phyloP scores from a whole-genome alignment of 768 basidiomycete species.

The Lactarius evosmus region DNA sequence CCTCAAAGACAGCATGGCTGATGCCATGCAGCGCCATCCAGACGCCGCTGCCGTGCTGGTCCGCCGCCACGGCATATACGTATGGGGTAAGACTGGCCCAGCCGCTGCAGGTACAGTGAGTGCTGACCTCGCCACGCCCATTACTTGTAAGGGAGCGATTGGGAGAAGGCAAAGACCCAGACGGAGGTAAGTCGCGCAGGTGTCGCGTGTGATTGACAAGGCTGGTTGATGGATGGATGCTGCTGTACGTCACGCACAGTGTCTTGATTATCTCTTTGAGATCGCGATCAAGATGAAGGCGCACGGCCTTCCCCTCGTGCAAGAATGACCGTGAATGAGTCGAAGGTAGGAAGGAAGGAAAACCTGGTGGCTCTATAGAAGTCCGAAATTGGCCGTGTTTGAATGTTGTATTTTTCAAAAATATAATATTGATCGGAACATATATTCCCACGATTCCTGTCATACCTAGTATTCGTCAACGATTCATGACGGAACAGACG shows the following conservation, averaged over 20 bases:
- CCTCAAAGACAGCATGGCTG: constrained; percentile 83
- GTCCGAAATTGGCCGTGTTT: neutral
- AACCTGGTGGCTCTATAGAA: neutral
- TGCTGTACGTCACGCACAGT: constrained; percentile 40
- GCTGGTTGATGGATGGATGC: neutral
- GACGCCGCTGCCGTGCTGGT: constrained; percentile 77
- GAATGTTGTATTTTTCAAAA: neutral
- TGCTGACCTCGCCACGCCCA: constrained; percentile 12
- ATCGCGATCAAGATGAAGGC: constrained; percentile 80
- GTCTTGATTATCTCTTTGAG: constrained; percentile 89
- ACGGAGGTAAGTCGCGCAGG: constrained; percentile 53
- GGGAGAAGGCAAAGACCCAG: constrained; percentile 89
- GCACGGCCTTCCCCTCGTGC: constrained; percentile 53
- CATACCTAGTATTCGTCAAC: neutral
- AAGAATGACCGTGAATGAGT: constrained; percentile 24
- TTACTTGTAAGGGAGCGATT: constrained; percentile 50
- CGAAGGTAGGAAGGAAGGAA: neutral
- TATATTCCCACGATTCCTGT: neutral
- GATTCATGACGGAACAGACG: neutral
- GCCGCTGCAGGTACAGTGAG: neutral
- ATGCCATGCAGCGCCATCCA: constrained; percentile 76
- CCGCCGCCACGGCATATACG: constrained; percentile 76
- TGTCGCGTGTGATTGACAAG: neutral
- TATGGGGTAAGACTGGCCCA: constrained; percentile 59
- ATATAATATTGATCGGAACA: neutral